phyloP scores from a whole-genome alignment of 2,329 filamentous ascomycete genomes.

The Penicillium frequentans region DNA sequence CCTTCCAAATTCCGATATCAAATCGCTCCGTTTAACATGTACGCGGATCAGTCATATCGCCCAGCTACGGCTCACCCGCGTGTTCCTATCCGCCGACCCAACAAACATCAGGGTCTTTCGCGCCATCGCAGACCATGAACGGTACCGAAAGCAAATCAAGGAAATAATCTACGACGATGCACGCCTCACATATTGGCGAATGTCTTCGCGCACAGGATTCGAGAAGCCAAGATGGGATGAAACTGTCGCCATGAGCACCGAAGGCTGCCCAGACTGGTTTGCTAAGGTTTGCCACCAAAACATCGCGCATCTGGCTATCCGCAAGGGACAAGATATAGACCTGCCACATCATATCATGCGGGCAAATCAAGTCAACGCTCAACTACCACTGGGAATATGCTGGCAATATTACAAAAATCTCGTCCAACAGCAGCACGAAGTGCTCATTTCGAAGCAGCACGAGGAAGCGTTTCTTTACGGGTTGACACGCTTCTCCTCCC shows the following conservation, averaged over 20 bases:
- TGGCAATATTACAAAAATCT: slow-evolving; percentile 35
- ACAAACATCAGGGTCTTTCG: not conserved
- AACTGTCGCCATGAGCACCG: not conserved
- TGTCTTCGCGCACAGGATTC: not conserved
- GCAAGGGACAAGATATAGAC: not conserved
- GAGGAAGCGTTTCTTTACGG: slow-evolving; percentile 33
- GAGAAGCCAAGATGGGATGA: not conserved
- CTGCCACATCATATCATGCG: slow-evolving; percentile 6
- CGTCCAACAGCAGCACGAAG: slow-evolving; percentile 31
- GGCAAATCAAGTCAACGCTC: slow-evolving; percentile 2
- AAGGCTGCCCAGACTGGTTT: not conserved
- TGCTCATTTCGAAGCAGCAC: slow-evolving; percentile 30
- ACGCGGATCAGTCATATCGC: not conserved
- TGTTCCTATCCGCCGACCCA: not conserved
- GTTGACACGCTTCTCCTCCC: slow-evolving; percentile 35
- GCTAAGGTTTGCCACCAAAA: not conserved
- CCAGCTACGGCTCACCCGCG: not conserved
- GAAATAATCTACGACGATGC: not conserved
- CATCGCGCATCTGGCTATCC: not conserved
- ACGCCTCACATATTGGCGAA: not conserved
- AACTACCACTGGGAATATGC: slow-evolving; percentile 24
- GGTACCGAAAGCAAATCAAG: not conserved
- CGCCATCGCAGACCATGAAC: not conserved
- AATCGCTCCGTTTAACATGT: not conserved
- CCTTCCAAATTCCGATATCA: not conserved